phyloP scores from a whole-genome alignment of 2,329 filamentous ascomycete genomes.

The Ophiobolus disseminans region DNA sequence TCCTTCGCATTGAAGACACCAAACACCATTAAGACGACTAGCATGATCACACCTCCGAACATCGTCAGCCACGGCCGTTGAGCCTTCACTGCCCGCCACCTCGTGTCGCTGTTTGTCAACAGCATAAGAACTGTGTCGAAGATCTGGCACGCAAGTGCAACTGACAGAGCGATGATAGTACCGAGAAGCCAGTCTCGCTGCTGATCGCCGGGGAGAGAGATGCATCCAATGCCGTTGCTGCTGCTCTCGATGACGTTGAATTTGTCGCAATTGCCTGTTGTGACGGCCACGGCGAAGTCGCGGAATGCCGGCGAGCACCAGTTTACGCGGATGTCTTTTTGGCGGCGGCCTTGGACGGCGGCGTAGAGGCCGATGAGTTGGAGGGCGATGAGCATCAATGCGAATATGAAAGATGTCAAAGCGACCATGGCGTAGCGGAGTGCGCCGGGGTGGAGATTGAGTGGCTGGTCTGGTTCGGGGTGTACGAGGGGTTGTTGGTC shows the following conservation, averaged over 20 bases:
- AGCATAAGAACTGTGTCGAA: constrained; percentile 6
- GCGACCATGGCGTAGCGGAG: constrained; percentile 13
- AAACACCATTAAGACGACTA: constrained; percentile 11
- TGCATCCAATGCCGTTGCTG: constrained; percentile 21
- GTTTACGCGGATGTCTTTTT: constrained; percentile 4
- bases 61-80: constrained; percentile 19
- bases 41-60: constrained; percentile 11
- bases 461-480: not conserved
- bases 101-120: not conserved
- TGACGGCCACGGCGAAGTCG: constrained; percentile 16
- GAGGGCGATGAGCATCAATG: constrained; percentile 10
- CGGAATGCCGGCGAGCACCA: constrained; percentile 20
- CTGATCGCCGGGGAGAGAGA: constrained; percentile 9
- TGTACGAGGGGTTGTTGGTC: not conserved
- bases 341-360: constrained; percentile 1
- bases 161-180: constrained; percentile 8
- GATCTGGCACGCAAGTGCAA: constrained; percentile 5
- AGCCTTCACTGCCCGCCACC: constrained; percentile 4
- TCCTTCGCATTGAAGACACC: constrained; percentile 9
- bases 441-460: not conserved
- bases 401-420: constrained; percentile 7
- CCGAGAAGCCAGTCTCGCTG: constrained; percentile 16
- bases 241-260: constrained; percentile 9
- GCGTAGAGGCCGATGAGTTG: constrained; percentile 11
- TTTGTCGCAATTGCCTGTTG: constrained; percentile 13